These are phyloP conservation scores for Psilocybe tampanensis DNA, from an alignment of 768 basidiomycete species.

Conservation along the genomic window DNA sequence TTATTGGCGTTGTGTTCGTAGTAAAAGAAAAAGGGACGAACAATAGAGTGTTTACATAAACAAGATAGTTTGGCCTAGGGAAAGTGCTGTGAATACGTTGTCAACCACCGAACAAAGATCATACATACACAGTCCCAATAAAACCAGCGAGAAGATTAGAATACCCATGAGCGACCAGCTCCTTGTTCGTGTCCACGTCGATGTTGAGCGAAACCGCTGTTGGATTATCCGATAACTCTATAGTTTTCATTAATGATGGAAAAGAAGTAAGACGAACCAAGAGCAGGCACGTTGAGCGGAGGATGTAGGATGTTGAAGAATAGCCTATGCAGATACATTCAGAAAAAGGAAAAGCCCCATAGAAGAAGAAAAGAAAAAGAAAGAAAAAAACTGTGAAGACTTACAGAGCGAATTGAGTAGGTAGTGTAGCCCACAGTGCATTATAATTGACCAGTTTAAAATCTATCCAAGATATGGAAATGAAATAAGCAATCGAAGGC, in stretches of 20 bases:
- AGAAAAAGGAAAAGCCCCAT: background rate
- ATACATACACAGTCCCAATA: conserved; percentile 75
- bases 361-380: background rate
- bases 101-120: background rate
- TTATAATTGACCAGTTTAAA: conserved; percentile 49
- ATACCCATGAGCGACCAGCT: conserved; percentile 90
- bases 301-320: conserved; percentile 89
- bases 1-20: background rate
- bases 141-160: conserved; percentile 85
- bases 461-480: too few species aligned
- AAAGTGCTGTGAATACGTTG: background rate
- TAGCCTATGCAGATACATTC: conserved; percentile 40
- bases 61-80: conserved; percentile 78
- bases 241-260: background rate
- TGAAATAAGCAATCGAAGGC: background rate
- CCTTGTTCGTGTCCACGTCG: conserved; percentile 89
- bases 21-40: conserved; percentile 24
- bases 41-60: conserved; percentile 87
- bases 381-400: conserved; percentile 28
- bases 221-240: background rate
- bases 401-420: conserved; percentile 91
- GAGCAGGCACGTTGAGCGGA: conserved; percentile 86
- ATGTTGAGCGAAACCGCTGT: conserved; percentile 85
- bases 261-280: conserved; percentile 49
- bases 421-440: conserved; percentile 81